Percentiles rank a stretch among this genome's conserved stretches.
Evolutionary conservation across 345 rosid genomes (phyloP).

Genomic region (Euphorbia tirucalli): DNA sequence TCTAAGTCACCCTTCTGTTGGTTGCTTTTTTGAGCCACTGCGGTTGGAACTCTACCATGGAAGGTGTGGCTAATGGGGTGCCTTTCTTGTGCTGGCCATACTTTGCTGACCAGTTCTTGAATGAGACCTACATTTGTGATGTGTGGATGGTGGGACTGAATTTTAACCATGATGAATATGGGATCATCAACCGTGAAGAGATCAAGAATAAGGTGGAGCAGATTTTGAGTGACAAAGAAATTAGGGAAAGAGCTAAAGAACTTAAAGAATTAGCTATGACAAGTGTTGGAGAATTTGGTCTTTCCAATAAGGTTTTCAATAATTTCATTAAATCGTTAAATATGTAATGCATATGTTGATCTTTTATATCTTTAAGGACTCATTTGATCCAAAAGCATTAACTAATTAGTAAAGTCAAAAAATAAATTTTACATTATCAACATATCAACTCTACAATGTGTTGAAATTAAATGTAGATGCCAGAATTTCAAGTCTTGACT

Average conservation of each 20-base stretch:
- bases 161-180: neutral
- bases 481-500: too few species aligned
- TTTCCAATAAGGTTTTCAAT: neutral
- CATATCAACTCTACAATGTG: too few species aligned
- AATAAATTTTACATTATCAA: too few species aligned
- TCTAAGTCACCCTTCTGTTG: neutral
- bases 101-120: neutral
- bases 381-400: too few species aligned
- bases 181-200: neutral
- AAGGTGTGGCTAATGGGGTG: neutral
- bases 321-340: neutral
- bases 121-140: constrained; percentile 1
- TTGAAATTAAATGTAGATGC: too few species aligned
- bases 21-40: constrained; percentile 1
- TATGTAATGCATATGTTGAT: too few species aligned
- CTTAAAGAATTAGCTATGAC: neutral
- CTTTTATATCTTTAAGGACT: too few species aligned
- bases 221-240: neutral
- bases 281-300: constrained; percentile 3
- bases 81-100: constrained; percentile 9
- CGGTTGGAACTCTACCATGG: constrained; percentile 10
- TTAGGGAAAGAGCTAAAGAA: neutral
- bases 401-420: too few species aligned
- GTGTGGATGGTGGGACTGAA: neutral
- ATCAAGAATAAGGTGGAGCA: constrained; percentile 8